Evolutionary conservation across 1,139 yeast species (phyloP).

Genomic region (Candida pseudoviswanathii): DNA sequence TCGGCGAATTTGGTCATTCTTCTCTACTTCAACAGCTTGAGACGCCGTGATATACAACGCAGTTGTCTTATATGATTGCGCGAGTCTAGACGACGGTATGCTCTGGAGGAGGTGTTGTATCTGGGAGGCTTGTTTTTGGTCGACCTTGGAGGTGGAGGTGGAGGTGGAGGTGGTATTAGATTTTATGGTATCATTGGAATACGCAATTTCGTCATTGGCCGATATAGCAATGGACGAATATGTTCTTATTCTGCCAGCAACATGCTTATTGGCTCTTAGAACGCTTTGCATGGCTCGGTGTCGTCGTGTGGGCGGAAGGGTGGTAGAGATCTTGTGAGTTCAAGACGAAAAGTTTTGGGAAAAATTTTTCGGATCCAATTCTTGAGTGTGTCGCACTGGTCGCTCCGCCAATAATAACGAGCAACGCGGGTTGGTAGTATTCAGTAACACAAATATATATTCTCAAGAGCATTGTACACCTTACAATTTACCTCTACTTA

Average conservation of each 20-base stretch:
- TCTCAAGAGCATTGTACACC: neutral
- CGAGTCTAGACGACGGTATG: slow-evolving; percentile 13
- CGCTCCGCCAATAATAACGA: neutral
- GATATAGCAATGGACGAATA: slow-evolving; percentile 11
- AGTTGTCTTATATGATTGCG: slow-evolving; percentile 11
- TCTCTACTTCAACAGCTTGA: neutral
- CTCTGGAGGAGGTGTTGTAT: slow-evolving; percentile 7
- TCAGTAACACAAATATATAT: too few relatives aligned
- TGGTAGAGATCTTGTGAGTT: neutral
- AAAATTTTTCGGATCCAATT: too few relatives aligned
- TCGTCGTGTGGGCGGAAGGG: neutral
- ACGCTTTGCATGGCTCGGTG: slow-evolving; percentile 2
- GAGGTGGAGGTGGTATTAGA: neutral
- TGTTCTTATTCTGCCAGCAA: neutral
- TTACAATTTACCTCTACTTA: slow-evolving; percentile 11
- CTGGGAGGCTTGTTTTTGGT: neutral
- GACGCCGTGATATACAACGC: slow-evolving; percentile 2
- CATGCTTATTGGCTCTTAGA: slow-evolving; percentile 6
- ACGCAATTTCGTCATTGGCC: slow-evolving; percentile 7
- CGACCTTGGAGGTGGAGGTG: neutral
- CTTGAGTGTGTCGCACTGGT: neutral
- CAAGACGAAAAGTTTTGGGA: neutral
- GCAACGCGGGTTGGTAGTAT: too few relatives aligned
- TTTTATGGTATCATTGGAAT: neutral
- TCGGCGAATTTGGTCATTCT: slow-evolving; percentile 11